Evolutionary conservation across 768 basidiomycete genomes (phyloP), one percentile per base, ranked within the genome.

Genomic region (Mycena galericulata): DNA sequence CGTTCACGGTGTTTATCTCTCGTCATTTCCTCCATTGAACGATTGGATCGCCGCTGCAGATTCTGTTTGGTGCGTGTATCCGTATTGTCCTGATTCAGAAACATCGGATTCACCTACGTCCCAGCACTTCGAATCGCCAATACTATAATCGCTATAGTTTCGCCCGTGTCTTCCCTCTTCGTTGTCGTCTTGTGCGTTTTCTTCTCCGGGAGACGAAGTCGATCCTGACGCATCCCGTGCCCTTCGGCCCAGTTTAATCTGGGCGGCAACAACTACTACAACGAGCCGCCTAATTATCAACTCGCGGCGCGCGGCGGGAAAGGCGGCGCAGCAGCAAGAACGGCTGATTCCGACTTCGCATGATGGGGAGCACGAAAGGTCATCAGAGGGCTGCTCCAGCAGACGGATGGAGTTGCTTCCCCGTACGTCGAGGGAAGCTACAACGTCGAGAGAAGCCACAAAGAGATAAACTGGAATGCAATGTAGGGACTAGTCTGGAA

Each of bases 241-340:
- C 12, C 3, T 30, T 3, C 15, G 4, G 4, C 30, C 10, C 27
- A 66, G 65, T 11, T 67, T 61, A 43, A 55, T 67, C 26, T 67
- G 58, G 65, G 41, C 58, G 0, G 51, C 58, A 7, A 55, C 51
- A 8, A 67, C 65, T 1, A 4, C 49, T 20, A 67, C 65, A 0
- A 67, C 65, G 22, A 55, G 26, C 43, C 41, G 59, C 7, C 50
- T 67, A 3, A 67, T 67, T 34, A 60, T 67, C 53, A 60, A 67
- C 51, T 47, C 59, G 17, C 58, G 65, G 3, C 51, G 53, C 27
- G 38, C 27, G 10, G 38, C 22, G 3, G 47, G 46, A 27, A 43
- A 34, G 38, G 50, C 46, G 18, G 46, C 32, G 45, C 30, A 32
- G 24, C 17, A 20, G 38, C 54, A 36, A 14, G 34, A 6, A 36